Percentiles rank a stretch among this genome's conserved stretches.
phyloP scores from a whole-genome alignment of 1,284 basidiomycete genomes.

The Coriolopsis trogii region DNA sequence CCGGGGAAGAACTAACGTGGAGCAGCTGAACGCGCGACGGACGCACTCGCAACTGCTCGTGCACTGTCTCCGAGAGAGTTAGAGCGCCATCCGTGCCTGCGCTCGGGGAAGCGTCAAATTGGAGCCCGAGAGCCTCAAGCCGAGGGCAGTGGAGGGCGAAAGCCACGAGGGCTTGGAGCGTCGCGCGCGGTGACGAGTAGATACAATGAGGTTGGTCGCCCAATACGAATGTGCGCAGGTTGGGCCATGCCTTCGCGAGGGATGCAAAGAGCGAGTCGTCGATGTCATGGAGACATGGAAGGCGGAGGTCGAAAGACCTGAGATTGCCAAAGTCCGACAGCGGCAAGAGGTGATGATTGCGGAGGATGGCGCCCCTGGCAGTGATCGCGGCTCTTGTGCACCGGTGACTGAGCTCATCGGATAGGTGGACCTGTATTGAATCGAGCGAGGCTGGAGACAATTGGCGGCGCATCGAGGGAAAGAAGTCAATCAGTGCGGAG shows the following conservation, averaged over 20 bases:
- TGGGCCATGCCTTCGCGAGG: background rate
- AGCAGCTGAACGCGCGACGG: background rate
- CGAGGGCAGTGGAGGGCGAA: conserved; percentile 6
- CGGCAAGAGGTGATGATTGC: background rate
- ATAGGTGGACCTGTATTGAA: background rate
- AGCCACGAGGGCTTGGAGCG: background rate
- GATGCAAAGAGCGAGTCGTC: conserved; percentile 1
- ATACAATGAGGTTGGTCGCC: background rate
- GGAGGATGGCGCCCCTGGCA: background rate
- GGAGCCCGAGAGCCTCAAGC: background rate
- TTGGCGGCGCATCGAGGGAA: background rate
- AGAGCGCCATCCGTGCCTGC: too few relatives aligned
- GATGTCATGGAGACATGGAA: background rate
- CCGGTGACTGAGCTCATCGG: background rate
- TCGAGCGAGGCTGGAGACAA: background rate
- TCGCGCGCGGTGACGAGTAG: background rate
- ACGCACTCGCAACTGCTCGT: too few relatives aligned
- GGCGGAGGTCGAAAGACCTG: background rate
- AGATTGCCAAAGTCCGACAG: background rate
- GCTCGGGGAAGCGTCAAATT: conserved; percentile 6
- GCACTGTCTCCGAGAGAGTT: too few relatives aligned
- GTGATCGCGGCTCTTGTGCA: background rate
- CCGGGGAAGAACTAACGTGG: background rate
- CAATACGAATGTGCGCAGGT: background rate
- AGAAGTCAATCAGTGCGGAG: background rate